Conservation (phyloP, 2,329 filamentous ascomycete species). For the Microcera coccophila region DNA sequence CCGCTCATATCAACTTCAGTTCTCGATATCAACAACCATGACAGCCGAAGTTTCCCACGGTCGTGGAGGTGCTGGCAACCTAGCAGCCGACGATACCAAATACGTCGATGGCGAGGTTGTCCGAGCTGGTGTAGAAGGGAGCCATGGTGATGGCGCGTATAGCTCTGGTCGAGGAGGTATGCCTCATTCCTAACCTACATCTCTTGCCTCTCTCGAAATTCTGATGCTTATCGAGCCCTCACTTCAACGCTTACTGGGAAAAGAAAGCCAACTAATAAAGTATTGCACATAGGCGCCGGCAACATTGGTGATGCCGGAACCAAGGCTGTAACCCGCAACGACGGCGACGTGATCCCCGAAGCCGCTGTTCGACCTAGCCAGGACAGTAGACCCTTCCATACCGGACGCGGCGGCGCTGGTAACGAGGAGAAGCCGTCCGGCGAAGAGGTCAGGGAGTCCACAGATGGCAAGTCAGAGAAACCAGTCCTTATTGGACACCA, state of each 20-base stretch:
- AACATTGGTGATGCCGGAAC: constrained; percentile 53
- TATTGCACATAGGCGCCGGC: constrained; percentile 44
- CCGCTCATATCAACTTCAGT: background rate
- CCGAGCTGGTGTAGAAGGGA: constrained; percentile 50
- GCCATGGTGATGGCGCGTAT: constrained; percentile 55
- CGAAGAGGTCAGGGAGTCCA: constrained; percentile 13
- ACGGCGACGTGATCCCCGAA: constrained; percentile 52
- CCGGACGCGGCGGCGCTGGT: constrained; percentile 57
- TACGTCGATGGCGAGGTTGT: constrained; percentile 62
- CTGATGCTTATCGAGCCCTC: background rate
- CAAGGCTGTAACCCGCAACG: constrained; percentile 39
- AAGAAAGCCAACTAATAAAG: background rate
- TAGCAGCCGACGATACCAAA: constrained; percentile 52
- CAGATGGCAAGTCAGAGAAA: constrained; percentile 24
- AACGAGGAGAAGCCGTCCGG: constrained; percentile 45
- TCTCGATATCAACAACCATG: constrained; percentile 24
- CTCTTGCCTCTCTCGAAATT: background rate
- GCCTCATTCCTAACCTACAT: constrained; percentile 15
- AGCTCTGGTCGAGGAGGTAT: constrained; percentile 58
- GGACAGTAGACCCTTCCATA: constrained; percentile 51
- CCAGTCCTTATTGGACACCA: constrained; percentile 16
- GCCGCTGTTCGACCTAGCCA: constrained; percentile 46
- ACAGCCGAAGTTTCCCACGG: constrained; percentile 54
- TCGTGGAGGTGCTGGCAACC: constrained; percentile 60
- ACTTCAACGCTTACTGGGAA: background rate